Percentiles rank a stretch among this genome's conserved stretches.
These are phyloP conservation scores for Lepidium campestre DNA, from an alignment of 441 rosid genomes.

Conservation along the genomic window DNA sequence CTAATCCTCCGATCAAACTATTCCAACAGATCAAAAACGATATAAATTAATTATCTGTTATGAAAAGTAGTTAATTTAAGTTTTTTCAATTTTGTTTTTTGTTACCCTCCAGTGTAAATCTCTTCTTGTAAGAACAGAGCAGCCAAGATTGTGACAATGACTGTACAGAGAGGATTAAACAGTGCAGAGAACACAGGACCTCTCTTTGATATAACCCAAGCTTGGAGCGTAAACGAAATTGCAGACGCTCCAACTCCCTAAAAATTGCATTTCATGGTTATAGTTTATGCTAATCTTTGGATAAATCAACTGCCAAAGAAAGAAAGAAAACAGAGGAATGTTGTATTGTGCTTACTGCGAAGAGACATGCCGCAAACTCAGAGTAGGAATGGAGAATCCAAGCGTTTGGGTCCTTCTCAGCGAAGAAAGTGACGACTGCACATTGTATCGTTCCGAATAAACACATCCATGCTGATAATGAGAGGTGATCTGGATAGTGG, in stretches of 20 bases:
- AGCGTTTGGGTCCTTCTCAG: conserved; percentile 31
- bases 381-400: conserved; percentile 52
- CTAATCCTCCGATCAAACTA: conserved; percentile 58
- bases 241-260: conserved; percentile 59
- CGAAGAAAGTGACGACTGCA: conserved; percentile 28
- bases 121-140: conserved; percentile 47
- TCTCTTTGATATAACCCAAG: conserved; percentile 54
- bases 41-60: not conserved
- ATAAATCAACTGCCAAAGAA: not conserved
- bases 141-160: conserved; percentile 49
- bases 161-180: conserved; percentile 58
- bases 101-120: conserved; percentile 54
- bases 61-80: not conserved
- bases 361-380: conserved; percentile 31
- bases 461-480: conserved; percentile 63
- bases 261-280: not conserved
- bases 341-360: conserved; percentile 21
- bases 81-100: not conserved
- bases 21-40: conserved; percentile 3
- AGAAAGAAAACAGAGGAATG: not conserved
- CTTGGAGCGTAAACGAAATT: conserved; percentile 46
- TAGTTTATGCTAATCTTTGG: not conserved
- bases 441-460: conserved; percentile 48
- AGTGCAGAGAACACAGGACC: conserved; percentile 62
- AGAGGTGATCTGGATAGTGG: conserved; percentile 43